Evolutionary conservation across 768 basidiomycete species (phyloP).

Genomic region (Exsudoporus frostii): DNA sequence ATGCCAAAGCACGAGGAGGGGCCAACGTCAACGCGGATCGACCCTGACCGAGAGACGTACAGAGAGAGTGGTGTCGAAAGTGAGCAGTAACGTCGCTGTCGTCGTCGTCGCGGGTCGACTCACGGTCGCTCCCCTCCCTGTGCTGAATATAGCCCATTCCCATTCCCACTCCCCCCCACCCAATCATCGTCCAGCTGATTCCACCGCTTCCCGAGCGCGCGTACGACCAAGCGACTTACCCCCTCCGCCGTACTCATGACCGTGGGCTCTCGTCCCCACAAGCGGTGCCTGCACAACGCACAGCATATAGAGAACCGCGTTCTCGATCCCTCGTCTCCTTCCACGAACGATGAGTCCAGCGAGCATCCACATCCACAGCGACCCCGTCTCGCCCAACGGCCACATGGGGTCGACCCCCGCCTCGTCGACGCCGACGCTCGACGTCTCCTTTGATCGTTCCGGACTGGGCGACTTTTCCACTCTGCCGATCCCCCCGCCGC

Average conservation of each 20-base stretch:
- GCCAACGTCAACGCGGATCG: neutral
- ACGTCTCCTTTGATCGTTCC: constrained; percentile 15
- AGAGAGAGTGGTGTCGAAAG: neutral
- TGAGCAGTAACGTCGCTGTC: neutral
- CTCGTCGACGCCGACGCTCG: constrained; percentile 20
- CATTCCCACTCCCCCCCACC: neutral
- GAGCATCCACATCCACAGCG: neutral
- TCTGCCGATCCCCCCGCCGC: neutral
- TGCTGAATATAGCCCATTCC: neutral
- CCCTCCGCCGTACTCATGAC: neutral
- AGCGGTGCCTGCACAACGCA: neutral
- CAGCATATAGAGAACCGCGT: neutral
- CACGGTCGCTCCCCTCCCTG: too few species aligned
- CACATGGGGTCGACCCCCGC: neutral
- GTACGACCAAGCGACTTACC: neutral
- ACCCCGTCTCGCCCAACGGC: neutral
- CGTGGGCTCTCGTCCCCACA: neutral
- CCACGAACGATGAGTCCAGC: neutral
- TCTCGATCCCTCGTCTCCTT: neutral
- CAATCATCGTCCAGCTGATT: neutral
- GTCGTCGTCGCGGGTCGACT: neutral
- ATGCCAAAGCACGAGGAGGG: too few species aligned
- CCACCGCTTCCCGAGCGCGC: neutral
- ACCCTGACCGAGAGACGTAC: neutral
- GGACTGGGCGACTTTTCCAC: neutral